Conservation (phyloP, 768 basidiomycete genomes). For the Trametes cinnabarina region DNA sequence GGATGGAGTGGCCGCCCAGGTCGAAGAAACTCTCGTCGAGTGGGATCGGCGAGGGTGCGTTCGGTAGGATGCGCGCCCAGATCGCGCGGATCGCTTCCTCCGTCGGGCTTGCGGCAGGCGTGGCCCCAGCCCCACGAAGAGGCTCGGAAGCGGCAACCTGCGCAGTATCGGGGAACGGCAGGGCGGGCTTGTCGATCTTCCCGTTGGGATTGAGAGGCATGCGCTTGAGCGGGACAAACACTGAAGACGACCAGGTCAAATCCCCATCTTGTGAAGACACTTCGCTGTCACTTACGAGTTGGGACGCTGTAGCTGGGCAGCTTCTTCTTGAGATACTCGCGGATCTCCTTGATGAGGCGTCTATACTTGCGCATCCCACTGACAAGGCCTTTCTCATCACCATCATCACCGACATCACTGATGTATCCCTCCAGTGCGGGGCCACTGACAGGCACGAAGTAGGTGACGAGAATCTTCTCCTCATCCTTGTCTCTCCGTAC, state of each 20-base stretch:
- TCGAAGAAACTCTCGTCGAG: constrained; percentile 97
- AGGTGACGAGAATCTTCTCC: constrained; percentile 97
- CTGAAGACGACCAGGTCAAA: constrained; percentile 38
- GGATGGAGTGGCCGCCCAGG: constrained; percentile 95
- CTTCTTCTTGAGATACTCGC: constrained; percentile 96
- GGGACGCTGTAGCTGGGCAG: constrained; percentile 94
- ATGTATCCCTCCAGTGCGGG: constrained; percentile 64
- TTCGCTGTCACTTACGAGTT: constrained; percentile 51
- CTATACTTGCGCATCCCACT: constrained; percentile 84
- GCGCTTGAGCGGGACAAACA: constrained; percentile 89
- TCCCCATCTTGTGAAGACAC: neutral
- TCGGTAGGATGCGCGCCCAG: constrained; percentile 81
- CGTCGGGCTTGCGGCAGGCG: constrained; percentile 52
- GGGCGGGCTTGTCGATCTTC: constrained; percentile 96
- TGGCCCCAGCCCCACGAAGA: constrained; percentile 28
- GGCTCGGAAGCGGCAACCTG: constrained; percentile 51
- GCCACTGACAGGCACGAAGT: constrained; percentile 87
- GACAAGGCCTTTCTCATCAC: constrained; percentile 58
- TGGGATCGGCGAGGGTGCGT: constrained; percentile 73
- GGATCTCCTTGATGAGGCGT: constrained; percentile 86
- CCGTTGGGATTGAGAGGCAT: constrained; percentile 99
- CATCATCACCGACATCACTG: constrained; percentile 56
- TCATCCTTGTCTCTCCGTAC: constrained; percentile 98
- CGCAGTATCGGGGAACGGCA: constrained; percentile 97
- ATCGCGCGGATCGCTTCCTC: constrained; percentile 81